These are phyloP conservation scores for Talaromyces islandicus DNA, from an alignment of 2,329 filamentous ascomycete genomes.

Conservation along the genomic window DNA sequence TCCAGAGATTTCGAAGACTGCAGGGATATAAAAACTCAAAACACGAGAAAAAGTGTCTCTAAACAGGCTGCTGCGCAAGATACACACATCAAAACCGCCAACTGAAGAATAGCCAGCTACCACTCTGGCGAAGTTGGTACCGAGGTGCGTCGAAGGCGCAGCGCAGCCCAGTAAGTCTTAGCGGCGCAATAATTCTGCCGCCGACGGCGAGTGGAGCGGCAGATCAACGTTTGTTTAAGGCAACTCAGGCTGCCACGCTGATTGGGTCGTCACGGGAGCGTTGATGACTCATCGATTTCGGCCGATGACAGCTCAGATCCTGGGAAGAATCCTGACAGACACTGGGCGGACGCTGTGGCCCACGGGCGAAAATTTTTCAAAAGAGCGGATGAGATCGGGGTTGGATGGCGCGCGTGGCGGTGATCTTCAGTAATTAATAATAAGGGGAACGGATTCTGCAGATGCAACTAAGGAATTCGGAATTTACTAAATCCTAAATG, in stretches of 20 bases:
- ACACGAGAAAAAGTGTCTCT: too few species aligned
- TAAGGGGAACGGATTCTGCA: background rate
- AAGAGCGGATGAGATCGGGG: too few species aligned
- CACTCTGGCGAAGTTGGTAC: background rate
- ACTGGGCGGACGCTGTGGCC: background rate
- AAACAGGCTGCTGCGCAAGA: too few species aligned
- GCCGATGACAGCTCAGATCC: background rate
- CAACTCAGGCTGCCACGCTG: background rate
- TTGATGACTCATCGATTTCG: background rate
- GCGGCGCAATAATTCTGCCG: background rate
- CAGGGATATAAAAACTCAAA: background rate
- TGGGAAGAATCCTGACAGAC: background rate
- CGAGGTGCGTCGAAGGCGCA: too few species aligned
- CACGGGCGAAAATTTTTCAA: background rate
- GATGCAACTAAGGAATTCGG: background rate
- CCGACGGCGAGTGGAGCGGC: background rate
- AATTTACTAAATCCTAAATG: background rate
- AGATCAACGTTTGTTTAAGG: background rate
- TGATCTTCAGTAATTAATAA: background rate
- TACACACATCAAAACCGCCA: background rate
- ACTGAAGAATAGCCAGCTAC: background rate
- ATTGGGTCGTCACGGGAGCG: background rate
- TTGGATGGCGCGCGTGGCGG: background rate
- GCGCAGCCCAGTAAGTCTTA: background rate
- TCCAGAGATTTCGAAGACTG: background rate